phyloP scores from a whole-genome alignment of 306 rosid genomes.

The Medicago ruthenica region DNA sequence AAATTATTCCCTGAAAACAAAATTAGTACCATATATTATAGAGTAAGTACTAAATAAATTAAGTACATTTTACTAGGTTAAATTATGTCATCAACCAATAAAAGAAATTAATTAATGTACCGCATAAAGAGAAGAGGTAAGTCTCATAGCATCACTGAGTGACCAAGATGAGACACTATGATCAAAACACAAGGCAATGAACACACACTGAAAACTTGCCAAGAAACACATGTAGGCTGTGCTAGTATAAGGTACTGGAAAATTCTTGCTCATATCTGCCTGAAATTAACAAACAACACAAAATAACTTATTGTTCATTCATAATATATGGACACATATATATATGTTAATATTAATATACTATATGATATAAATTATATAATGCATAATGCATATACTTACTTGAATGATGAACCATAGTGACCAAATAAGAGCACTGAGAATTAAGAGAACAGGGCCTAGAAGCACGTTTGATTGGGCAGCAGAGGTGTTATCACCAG shows the following conservation, averaged over 20 bases:
- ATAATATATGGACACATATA: too few species aligned
- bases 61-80: too few species aligned
- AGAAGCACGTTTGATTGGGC: slow-evolving; percentile 34
- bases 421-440: slow-evolving; percentile 66
- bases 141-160: slow-evolving; percentile 49
- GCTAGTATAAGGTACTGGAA: slow-evolving; percentile 84
- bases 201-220: slow-evolving; percentile 67
- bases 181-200: slow-evolving; percentile 56
- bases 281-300: slow-evolving; percentile 36
- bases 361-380: background rate
- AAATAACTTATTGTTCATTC: too few species aligned
- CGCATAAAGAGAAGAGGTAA: slow-evolving; percentile 60
- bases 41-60: too few species aligned
- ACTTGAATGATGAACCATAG: slow-evolving; percentile 76
- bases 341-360: too few species aligned
- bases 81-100: too few species aligned
- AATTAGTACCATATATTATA: background rate
- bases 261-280: slow-evolving; percentile 68
- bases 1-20: slow-evolving; percentile 65
- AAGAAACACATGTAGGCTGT: slow-evolving; percentile 61
- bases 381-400: background rate
- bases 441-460: slow-evolving; percentile 55
- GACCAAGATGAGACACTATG: slow-evolving; percentile 67
- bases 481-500: slow-evolving; percentile 24
- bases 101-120: slow-evolving; percentile 40